phyloP scores from a whole-genome alignment of 208 protist genomes.

The Acanthamoeba royreba region DNA sequence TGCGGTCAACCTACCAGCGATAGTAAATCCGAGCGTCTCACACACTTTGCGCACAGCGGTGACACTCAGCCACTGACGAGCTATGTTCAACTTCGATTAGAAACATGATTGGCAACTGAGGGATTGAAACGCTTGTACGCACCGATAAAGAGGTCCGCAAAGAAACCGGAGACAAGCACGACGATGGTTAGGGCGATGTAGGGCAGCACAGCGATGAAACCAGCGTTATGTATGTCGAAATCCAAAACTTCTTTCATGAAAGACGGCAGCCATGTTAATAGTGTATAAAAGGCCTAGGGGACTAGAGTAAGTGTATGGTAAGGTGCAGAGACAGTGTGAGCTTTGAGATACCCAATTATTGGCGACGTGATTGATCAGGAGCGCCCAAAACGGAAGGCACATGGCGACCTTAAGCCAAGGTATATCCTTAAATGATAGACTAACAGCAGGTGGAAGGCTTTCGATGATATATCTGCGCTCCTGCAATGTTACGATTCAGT shows the following conservation, averaged over 20 bases:
- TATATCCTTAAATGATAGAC: not conserved
- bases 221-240: slow-evolving; percentile 9
- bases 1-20: not conserved
- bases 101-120: not conserved
- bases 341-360: slow-evolving; percentile 7
- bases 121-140: not conserved
- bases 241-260: slow-evolving; percentile 31
- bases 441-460: not conserved
- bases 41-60: slow-evolving; percentile 1
- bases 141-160: slow-evolving; percentile 26
- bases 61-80: not conserved
- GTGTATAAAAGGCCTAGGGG: slow-evolving; percentile 30
- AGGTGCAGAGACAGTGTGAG: not conserved
- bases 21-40: not conserved
- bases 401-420: slow-evolving; percentile 4
- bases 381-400: slow-evolving; percentile 41
- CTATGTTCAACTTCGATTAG: not conserved
- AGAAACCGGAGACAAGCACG: not conserved
- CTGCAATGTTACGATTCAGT: not conserved
- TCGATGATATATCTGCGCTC: not conserved
- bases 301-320: not conserved
- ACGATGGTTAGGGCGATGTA: slow-evolving; percentile 5
- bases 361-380: slow-evolving; percentile 28
- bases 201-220: slow-evolving; percentile 44
- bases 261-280: slow-evolving; percentile 12